Evolutionary conservation across 805 yeast genomes (phyloP).

Genomic region (Saccharomycopsis fodiens): DNA sequence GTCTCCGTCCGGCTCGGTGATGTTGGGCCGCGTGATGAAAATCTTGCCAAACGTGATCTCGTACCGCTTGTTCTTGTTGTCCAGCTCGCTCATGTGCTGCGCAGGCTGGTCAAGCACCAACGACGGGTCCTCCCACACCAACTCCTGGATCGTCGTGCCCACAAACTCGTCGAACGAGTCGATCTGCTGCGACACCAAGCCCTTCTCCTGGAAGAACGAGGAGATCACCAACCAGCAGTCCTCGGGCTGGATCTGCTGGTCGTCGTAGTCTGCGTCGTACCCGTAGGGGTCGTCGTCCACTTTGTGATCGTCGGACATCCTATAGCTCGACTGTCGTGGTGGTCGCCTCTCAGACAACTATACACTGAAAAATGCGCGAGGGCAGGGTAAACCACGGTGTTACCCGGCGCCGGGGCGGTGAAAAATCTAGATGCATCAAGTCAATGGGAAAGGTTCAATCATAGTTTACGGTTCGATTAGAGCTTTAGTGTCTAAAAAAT

Average conservation of each 20-base stretch:
- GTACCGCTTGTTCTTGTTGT: slow-evolving; percentile 83
- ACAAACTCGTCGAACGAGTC: slow-evolving; percentile 98
- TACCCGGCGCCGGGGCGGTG: too few species aligned
- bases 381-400: too few species aligned
- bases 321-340: not conserved
- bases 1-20: slow-evolving; percentile 99
- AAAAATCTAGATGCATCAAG: too few species aligned
- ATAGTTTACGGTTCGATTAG: too few species aligned
- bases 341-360: not conserved
- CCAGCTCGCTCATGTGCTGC: slow-evolving; percentile 88
- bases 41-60: slow-evolving; percentile 98
- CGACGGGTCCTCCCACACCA: slow-evolving; percentile 92
- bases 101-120: slow-evolving; percentile 96
- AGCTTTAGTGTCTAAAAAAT: too few species aligned
- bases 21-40: slow-evolving; percentile 92
- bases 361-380: not conserved
- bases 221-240: slow-evolving; percentile 99
- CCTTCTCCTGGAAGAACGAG: slow-evolving; percentile 91
- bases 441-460: too few species aligned
- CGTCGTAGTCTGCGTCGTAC: slow-evolving; percentile 49
- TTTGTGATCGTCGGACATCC: too few species aligned
- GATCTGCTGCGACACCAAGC: slow-evolving; percentile 94
- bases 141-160: slow-evolving; percentile 92
- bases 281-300: slow-evolving; percentile 69
- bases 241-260: slow-evolving; percentile 81